Evolutionary conservation across 495 filamentous ascomycete genomes (phyloP), one percentile per base, ranked within the genome.

Genomic region (Talaromyces proteolyticus): DNA sequence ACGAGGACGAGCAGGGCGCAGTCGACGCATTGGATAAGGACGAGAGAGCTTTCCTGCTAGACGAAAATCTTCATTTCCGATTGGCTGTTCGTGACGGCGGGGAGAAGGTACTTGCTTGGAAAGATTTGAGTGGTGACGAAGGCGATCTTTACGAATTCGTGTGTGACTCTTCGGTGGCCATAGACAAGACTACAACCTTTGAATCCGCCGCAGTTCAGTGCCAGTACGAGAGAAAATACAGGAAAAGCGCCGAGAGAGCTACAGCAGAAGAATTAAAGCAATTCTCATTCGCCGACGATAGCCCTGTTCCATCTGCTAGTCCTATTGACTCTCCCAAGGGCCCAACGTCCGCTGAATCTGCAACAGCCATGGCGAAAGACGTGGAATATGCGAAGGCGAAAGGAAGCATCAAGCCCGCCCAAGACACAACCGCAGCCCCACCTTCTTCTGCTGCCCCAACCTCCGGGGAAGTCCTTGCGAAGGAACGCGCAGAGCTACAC

Each of bases 71-170:
- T 26, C 91, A 92, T 57, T 91, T 98, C 57, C 84, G 91, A 19
- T 86, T 85, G 5, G 86, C 92, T 54, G 79, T 85, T 48, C 77
- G 91, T 47, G 84, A 89, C 42, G 81, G 82, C 14, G 84, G 83
- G 19, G 83, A 88, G 51, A 89, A 84, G 59, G 84, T 97, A 6
- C 77, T 98, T 51, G 91, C 91, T 38, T 98, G 93, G 93, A 83
- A 89, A 41, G 93, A 97, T 62, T 67, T 96, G 55, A 95, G 89
- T 62, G 93, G 93, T 34, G 94, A 97, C 73, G 73, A 81, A 5
- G 92, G 91, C 25, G 93, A 98, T 63, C 77, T 97, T 12, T 97
- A 87, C 72, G 92, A 98, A 65, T 97, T 97, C 58, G 86, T 97
- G 53, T 97, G 92, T 68, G 94, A 96, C 64, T 61, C 70, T 7